Percentiles rank a stretch among this genome's conserved stretches.
These are phyloP conservation scores for Epichloe amarillans DNA, from an alignment of 2,329 filamentous ascomycete genomes.

Conservation along the genomic window DNA sequence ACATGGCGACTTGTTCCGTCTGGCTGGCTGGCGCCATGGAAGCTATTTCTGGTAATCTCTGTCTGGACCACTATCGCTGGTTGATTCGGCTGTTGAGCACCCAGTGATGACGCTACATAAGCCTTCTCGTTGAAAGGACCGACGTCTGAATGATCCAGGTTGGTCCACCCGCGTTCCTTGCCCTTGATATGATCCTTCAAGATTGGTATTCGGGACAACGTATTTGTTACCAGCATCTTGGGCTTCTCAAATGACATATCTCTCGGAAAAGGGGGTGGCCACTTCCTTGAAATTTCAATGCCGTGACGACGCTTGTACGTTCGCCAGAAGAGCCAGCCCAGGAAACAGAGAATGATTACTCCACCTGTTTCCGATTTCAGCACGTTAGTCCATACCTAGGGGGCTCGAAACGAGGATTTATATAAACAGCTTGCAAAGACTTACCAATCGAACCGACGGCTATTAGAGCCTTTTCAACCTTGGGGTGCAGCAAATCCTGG, in stretches of 20 bases:
- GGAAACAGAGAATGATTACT: constrained; percentile 30
- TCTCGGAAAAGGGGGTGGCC: constrained; percentile 7
- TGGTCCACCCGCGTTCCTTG: constrained; percentile 18
- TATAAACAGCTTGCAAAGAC: background rate
- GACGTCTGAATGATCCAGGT: constrained; percentile 18
- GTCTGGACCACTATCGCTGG: constrained; percentile 7
- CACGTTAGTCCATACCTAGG: background rate
- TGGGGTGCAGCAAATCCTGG: constrained; percentile 1
- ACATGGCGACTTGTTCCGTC: background rate
- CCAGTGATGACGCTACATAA: background rate
- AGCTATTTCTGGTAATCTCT: constrained; percentile 5
- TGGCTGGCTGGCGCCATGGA: background rate
- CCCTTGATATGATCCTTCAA: constrained; percentile 19
- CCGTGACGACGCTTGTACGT: constrained; percentile 8
- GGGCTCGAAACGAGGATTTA: background rate
- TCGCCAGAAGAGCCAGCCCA: constrained; percentile 32
- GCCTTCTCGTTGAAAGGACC: constrained; percentile 7
- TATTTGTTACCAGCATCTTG: constrained; percentile 6
- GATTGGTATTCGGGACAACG: constrained; percentile 20
- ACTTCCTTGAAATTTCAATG: constrained; percentile 22
- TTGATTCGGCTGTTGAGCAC: background rate
- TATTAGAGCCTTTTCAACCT: constrained; percentile 10
- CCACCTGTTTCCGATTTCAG: constrained; percentile 22
- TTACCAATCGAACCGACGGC: constrained; percentile 10
- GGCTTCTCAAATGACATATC: background rate